Conservation (phyloP, 257 asterid genomes). For the Penstemon barbatus region DNA sequence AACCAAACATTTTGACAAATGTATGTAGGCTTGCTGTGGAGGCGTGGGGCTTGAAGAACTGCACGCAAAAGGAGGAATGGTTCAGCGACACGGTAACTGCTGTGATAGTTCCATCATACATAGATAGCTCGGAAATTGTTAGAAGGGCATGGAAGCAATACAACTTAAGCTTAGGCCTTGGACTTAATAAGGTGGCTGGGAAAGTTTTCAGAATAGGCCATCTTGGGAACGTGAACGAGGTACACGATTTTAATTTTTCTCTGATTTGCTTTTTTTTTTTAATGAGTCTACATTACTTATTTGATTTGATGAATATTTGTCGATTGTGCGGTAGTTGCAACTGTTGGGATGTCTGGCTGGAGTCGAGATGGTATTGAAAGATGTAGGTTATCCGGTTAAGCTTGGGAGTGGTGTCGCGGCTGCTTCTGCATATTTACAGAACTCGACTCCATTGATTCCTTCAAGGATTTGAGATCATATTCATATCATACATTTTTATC, state of each 20-base stretch:
- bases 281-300: not conserved
- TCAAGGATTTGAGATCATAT: conserved; percentile 69
- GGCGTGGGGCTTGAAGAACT: conserved; percentile 99
- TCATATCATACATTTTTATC: no score
- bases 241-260: conserved; percentile 11
- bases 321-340: conserved; percentile 67
- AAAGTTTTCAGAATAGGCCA: conserved; percentile 98
- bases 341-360: conserved; percentile 95
- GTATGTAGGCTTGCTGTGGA: conserved; percentile 81
- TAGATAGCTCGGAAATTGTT: conserved; percentile 78
- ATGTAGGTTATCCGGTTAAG: conserved; percentile 91
- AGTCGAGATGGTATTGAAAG: conserved; percentile 98
- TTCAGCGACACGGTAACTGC: conserved; percentile 96
- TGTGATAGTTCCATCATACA: conserved; percentile 74
- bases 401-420: conserved; percentile 94
- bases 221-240: conserved; percentile 96
- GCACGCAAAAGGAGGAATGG: conserved; percentile 98
- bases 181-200: conserved; percentile 95
- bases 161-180: conserved; percentile 95
- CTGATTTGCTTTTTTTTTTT: not conserved
- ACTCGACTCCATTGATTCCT: conserved; percentile 84
- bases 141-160: conserved; percentile 88
- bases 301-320: not conserved
- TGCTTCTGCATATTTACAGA: conserved; percentile 80
- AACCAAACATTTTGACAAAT: no score